phyloP scores from a whole-genome alignment of 2,329 filamentous ascomycete genomes.

The Penicillium sp. region DNA sequence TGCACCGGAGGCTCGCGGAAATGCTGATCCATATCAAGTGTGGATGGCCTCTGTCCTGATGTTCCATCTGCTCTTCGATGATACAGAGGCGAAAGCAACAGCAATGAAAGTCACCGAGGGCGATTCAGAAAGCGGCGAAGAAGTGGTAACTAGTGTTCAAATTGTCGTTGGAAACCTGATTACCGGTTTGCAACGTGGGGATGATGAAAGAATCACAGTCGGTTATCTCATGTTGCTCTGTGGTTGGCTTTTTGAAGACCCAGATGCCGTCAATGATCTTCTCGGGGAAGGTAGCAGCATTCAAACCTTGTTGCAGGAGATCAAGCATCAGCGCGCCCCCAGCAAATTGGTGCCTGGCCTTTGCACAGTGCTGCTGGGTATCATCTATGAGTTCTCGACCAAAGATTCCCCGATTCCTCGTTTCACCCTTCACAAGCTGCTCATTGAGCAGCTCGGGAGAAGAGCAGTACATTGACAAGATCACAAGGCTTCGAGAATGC shows the following conservation, averaged over 20 bases:
- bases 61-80: constrained; percentile 81
- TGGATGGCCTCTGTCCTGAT: constrained; percentile 89
- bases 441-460: constrained; percentile 74
- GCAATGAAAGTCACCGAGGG: constrained; percentile 85
- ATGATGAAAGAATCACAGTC: constrained; percentile 75
- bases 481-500: constrained; percentile 74
- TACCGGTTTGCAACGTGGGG: constrained; percentile 69
- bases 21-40: constrained; percentile 76
- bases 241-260: constrained; percentile 88
- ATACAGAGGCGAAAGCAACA: constrained; percentile 72
- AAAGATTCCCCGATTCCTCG: constrained; percentile 91
- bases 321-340: constrained; percentile 61
- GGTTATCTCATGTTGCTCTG: constrained; percentile 88
- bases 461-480: constrained; percentile 80
- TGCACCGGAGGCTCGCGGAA: constrained; percentile 59
- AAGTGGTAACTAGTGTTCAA: constrained; percentile 92
- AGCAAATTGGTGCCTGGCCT: constrained; percentile 75
- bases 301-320: constrained; percentile 76
- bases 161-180: constrained; percentile 83
- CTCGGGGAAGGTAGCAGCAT: constrained; percentile 87
- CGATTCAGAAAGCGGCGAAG: constrained; percentile 83
- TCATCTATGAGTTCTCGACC: constrained; percentile 94
- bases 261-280: constrained; percentile 89
- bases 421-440: constrained; percentile 73
- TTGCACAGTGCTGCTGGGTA: constrained; percentile 78